Evolutionary conservation across 768 basidiomycete species (phyloP).

Genomic region (Gloeopeniophorella convolvens): DNA sequence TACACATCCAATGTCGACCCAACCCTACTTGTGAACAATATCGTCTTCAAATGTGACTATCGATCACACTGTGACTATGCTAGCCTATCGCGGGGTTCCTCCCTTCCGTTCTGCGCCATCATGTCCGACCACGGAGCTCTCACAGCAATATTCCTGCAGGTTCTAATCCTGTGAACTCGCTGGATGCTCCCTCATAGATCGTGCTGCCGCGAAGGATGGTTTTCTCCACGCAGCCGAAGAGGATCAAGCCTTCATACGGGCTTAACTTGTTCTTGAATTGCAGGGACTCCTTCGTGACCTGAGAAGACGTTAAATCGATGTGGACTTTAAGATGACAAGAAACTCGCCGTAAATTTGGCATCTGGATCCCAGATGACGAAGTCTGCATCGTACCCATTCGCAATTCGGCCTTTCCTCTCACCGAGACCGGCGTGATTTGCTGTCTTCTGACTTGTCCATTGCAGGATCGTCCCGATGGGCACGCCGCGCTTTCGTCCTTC

Average conservation of each 20-base stretch:
- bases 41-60: too few species aligned
- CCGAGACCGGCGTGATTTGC: slow-evolving; percentile 77
- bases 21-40: too few species aligned
- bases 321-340: neutral
- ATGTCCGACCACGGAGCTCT: too few species aligned
- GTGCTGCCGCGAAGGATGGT: slow-evolving; percentile 75
- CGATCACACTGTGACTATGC: too few species aligned
- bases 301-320: neutral
- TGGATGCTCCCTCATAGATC: slow-evolving; percentile 47
- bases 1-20: too few species aligned
- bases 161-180: slow-evolving; percentile 22
- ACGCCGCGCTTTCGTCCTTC: slow-evolving; percentile 60
- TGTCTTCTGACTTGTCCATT: slow-evolving; percentile 71
- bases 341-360: slow-evolving; percentile 36
- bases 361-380: slow-evolving; percentile 78
- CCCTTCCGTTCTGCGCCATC: too few species aligned
- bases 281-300: slow-evolving; percentile 71
- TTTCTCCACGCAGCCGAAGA: slow-evolving; percentile 66
- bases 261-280: slow-evolving; percentile 94
- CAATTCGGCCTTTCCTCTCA: slow-evolving; percentile 62
- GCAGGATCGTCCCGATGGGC: slow-evolving; percentile 51
- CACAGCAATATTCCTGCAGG: slow-evolving; percentile 21
- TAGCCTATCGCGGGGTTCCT: too few species aligned
- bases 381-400: slow-evolving; percentile 77
- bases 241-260: slow-evolving; percentile 72